phyloP scores from a whole-genome alignment of 345 rosid species.

The Heritiera fomes region DNA sequence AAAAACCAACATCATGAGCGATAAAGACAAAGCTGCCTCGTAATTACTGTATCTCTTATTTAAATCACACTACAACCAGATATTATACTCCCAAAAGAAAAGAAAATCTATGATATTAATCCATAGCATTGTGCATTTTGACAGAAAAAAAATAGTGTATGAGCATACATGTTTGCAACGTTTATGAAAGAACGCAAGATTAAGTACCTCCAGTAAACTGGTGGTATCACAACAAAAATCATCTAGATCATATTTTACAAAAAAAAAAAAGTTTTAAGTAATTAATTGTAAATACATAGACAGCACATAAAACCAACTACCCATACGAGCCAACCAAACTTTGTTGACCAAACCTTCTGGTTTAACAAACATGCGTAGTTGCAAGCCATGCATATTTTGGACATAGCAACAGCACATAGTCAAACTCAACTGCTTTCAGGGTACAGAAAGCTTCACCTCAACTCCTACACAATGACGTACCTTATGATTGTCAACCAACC shows the following conservation, averaged over 20 bases:
- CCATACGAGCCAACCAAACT: background rate
- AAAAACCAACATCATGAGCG: background rate
- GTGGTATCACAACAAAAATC: background rate
- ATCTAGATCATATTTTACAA: background rate
- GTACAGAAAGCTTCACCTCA: constrained; percentile 3
- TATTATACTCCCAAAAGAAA: background rate
- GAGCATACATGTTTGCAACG: background rate
- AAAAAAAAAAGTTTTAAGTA: background rate
- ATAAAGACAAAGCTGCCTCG: background rate
- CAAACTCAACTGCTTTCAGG: constrained; percentile 23
- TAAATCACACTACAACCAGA: background rate
- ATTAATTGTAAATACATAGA: background rate
- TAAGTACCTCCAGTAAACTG: background rate
- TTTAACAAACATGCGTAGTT: background rate
- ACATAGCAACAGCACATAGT: background rate
- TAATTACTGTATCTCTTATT: constrained; percentile 1
- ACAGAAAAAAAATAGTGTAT: background rate
- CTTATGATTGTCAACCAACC: constrained; percentile 68
- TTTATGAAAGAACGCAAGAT: background rate
- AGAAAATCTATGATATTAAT: background rate
- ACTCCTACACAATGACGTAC: constrained; percentile 34
- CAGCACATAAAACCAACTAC: constrained; percentile 6
- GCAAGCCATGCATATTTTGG: background rate
- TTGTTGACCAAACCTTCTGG: background rate
- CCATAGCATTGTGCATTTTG: background rate